phyloP scores from a whole-genome alignment of 306 rosid genomes.

The Herpetospermum pedunculosum region DNA sequence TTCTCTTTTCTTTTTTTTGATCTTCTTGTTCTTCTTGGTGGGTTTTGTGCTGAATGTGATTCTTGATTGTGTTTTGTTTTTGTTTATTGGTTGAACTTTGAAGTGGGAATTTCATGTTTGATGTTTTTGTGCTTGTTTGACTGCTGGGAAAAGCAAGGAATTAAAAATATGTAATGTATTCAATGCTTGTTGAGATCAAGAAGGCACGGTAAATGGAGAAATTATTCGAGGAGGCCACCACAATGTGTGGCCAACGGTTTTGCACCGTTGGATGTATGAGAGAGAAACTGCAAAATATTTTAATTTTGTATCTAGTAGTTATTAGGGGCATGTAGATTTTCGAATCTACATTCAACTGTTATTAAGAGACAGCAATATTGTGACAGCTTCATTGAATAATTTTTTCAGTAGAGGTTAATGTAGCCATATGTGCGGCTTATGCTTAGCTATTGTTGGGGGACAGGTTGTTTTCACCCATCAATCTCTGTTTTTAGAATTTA shows the following conservation, averaged over 20 bases:
- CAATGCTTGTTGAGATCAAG: not conserved
- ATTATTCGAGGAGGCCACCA: no score
- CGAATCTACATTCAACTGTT: no score
- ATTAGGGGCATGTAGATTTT: no score
- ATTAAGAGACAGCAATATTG: no score
- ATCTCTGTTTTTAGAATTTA: not conserved
- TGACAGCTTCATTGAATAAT: no score
- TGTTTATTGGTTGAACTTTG: not conserved
- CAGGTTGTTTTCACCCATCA: conserved; percentile 1
- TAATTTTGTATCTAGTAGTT: no score
- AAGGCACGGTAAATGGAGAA: not conserved
- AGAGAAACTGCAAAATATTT: no score
- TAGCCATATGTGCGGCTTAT: not conserved
- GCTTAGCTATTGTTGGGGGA: not conserved
- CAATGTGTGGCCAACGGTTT: no score
- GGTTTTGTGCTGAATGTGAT: not conserved
- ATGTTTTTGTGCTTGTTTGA: not conserved
- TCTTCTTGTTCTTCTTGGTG: not conserved
- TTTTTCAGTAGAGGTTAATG: no score
- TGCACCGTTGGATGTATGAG: no score
- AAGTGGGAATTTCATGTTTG: not conserved
- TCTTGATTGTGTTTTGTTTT: not conserved
- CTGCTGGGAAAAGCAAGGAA: not conserved
- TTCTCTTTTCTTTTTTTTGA: not conserved
- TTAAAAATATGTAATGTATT: not conserved